Conservation (phyloP, 495 filamentous ascomycete genomes). For the Daldinia grandis region DNA sequence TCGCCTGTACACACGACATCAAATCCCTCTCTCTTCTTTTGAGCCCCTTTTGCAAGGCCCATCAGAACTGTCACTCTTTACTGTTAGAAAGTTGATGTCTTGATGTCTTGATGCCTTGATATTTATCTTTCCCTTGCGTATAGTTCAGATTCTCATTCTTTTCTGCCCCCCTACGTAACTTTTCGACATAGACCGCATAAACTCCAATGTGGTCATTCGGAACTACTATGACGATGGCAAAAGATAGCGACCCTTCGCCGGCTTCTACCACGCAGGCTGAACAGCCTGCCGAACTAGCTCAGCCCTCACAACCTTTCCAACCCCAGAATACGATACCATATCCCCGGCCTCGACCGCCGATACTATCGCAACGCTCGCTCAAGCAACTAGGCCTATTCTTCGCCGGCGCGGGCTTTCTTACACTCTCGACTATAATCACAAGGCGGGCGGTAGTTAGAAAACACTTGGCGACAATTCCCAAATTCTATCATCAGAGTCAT, state of each 20-base stretch:
- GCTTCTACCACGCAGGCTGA: not conserved
- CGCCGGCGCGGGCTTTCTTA: slow-evolving; percentile 76
- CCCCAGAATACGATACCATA: slow-evolving; percentile 27
- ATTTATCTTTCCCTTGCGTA: not conserved
- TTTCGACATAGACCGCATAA: slow-evolving; percentile 3
- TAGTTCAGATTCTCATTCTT: not conserved
- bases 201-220: slow-evolving; percentile 47
- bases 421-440: slow-evolving; percentile 72
- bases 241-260: slow-evolving; percentile 39
- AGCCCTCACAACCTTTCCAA: slow-evolving; percentile 8
- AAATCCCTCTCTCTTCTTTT: not conserved
- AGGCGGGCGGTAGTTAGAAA: slow-evolving; percentile 70
- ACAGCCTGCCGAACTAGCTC: not conserved
- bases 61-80: not conserved
- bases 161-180: not conserved
- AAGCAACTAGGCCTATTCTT: slow-evolving; percentile 68
- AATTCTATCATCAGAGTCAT: slow-evolving; percentile 72
- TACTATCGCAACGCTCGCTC: slow-evolving; percentile 52
- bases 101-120: not conserved
- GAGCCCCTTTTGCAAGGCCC: not conserved
- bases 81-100: not conserved
- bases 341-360: slow-evolving; percentile 22
- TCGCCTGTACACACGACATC: slow-evolving; percentile 8
- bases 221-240: slow-evolving; percentile 47
- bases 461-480: slow-evolving; percentile 61